phyloP scores from a whole-genome alignment of 306 rosid species.

The Prunus mongolica region DNA sequence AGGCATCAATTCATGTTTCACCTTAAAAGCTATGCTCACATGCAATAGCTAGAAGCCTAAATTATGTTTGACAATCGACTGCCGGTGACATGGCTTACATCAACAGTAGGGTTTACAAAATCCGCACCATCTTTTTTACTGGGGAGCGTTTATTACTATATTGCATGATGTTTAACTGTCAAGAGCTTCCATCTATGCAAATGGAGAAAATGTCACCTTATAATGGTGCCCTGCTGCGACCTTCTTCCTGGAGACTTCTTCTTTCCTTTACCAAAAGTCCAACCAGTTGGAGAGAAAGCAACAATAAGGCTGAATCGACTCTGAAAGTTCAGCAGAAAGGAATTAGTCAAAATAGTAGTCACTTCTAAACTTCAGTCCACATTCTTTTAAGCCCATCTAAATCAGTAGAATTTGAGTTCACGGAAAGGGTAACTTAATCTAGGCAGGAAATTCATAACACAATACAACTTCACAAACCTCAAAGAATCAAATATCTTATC shows the following conservation, averaged over 20 bases:
- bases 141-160: neutral
- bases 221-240: slow-evolving; percentile 90
- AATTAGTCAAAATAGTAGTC: neutral
- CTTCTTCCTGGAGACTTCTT: slow-evolving; percentile 86
- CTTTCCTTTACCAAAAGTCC: slow-evolving; percentile 91
- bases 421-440: neutral
- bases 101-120: neutral
- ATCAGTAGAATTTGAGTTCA: neutral
- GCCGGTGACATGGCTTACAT: no score
- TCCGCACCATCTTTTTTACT: neutral
- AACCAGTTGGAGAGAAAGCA: slow-evolving; percentile 95
- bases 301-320: slow-evolving; percentile 73
- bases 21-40: neutral
- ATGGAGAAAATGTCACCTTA: slow-evolving; percentile 51
- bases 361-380: slow-evolving; percentile 1
- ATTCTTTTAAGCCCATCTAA: neutral
- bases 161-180: neutral
- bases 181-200: neutral
- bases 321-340: slow-evolving; percentile 34
- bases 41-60: neutral
- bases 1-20: neutral
- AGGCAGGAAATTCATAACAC: neutral
- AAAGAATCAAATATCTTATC: neutral
- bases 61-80: neutral
- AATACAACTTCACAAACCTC: neutral